phyloP scores from a whole-genome alignment of 495 filamentous ascomycete genomes.

The Ramalina peruviana region DNA sequence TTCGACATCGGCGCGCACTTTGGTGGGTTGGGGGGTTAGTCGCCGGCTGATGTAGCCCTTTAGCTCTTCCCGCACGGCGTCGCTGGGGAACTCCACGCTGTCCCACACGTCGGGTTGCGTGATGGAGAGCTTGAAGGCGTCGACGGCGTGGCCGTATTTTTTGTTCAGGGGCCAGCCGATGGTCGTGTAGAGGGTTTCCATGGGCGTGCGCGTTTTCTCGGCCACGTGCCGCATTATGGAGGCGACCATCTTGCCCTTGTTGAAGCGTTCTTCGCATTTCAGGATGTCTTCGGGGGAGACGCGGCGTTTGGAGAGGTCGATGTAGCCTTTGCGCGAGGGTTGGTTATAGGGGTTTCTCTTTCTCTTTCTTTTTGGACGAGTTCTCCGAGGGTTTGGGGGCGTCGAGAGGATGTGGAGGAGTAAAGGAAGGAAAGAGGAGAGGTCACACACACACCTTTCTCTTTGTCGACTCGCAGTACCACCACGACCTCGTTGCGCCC shows the following conservation, averaged over 20 bases:
- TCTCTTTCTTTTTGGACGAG: too few relatives aligned
- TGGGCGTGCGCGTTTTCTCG: slow-evolving; percentile 86
- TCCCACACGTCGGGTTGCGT: slow-evolving; percentile 95
- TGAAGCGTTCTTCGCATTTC: slow-evolving; percentile 97
- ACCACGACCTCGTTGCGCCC: slow-evolving; percentile 97
- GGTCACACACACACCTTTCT: slow-evolving; percentile 58
- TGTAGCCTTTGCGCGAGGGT: slow-evolving; percentile 63
- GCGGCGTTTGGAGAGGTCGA: slow-evolving; percentile 95
- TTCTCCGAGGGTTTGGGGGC: too few relatives aligned
- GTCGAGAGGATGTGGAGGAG: too few relatives aligned
- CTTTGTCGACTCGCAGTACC: slow-evolving; percentile 94
- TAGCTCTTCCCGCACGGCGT: slow-evolving; percentile 74
- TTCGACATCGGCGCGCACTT: slow-evolving; percentile 94
- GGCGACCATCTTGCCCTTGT: slow-evolving; percentile 99
- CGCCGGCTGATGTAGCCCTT: slow-evolving; percentile 90
- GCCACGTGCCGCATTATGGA: slow-evolving; percentile 96
- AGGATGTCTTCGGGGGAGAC: slow-evolving; percentile 95
- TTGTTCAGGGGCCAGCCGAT: slow-evolving; percentile 97
- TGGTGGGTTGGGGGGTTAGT: slow-evolving; percentile 90
- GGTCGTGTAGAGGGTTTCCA: slow-evolving; percentile 80
- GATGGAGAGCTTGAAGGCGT: slow-evolving; percentile 97
- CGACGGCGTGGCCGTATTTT: slow-evolving; percentile 90
- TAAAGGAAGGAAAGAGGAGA: neutral
- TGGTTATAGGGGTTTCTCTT: too few relatives aligned
- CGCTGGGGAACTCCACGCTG: slow-evolving; percentile 75